Evolutionary conservation across 768 basidiomycete genomes (phyloP), one percentile per base, ranked within the genome.

Genomic region (Leucosporidium scottii): DNA sequence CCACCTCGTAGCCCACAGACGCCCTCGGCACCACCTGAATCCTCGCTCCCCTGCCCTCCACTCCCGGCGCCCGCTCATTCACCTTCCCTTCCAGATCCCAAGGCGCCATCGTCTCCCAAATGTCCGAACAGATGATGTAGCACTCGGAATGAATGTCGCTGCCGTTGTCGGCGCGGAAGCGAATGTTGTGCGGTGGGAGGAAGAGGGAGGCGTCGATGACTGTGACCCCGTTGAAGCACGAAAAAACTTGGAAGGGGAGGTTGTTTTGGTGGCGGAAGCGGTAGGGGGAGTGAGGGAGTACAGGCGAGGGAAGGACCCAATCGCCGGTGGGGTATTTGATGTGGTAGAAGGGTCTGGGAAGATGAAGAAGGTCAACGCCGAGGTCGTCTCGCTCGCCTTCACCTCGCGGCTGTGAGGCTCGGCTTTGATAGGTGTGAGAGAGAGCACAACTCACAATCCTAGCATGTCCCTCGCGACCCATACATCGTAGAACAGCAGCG

Each of bases 381-480:
- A 44, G 39, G 8, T 44, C 39, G 39, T 8, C 39, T 44, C 39
- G 6, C 15, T 17, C 13, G 39, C 39, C 39, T 44, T 44, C 39
- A 15, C 2, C 8, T 44, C 39, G 10, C 39, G 39, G 8, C 13
- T 30, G 2, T 15, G 21, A 31, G 55, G 18, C 21, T 10, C 49
- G 28, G 59, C 12, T 23, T 8, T 17, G 10, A 8, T 62, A 30
- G 30, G 59, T 55, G 60, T 66, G 66, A 8, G 39, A n/a, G 25
- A 39, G 10, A 25, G 0, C 12, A 23, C 9, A 3, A 50, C 64
- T 9, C 28, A 66, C 65, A 61, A 25, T 6, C 65, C 65, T 13
- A 36, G 59, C 72, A 79, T 77, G 60, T 77, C 77, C 44, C 78
- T 71, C n/a, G 77, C 76, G 2, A 78, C 77, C 78, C 78, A 79